Evolutionary conservation across 2,329 filamentous ascomycete genomes (phyloP).

Genomic region (Aspergillus carbonarius): DNA sequence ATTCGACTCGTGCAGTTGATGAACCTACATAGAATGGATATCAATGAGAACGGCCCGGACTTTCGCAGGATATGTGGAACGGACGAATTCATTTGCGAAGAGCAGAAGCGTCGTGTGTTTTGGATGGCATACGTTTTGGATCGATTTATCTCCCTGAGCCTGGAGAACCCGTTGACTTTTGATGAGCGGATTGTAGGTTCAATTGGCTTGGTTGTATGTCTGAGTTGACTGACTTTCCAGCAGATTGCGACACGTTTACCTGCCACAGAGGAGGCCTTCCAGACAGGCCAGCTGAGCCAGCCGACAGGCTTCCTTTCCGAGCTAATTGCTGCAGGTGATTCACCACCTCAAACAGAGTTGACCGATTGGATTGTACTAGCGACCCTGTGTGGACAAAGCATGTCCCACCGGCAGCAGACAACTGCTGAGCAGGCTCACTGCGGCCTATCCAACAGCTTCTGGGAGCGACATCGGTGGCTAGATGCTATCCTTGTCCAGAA

Average conservation of each 20-base stretch:
- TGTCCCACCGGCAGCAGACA: not conserved
- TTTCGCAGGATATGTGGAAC: conserved; percentile 5
- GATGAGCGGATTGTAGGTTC: conserved; percentile 23
- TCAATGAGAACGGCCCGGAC: not conserved
- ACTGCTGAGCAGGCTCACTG: not conserved
- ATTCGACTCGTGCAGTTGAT: conserved; percentile 34
- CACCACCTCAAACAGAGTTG: conserved; percentile 13
- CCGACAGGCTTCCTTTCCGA: not conserved
- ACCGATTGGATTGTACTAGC: conserved; percentile 28
- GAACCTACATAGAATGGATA: conserved; percentile 30
- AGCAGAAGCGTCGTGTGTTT: conserved; percentile 36
- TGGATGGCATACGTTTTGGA: conserved; percentile 42
- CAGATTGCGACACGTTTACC: conserved; percentile 1
- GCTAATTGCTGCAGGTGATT: not conserved
- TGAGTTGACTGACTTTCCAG: not conserved
- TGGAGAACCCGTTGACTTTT: conserved; percentile 30
- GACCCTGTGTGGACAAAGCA: conserved; percentile 4
- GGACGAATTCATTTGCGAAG: conserved; percentile 21
- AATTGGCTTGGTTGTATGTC: too few relatives aligned
- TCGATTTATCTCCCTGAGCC: conserved; percentile 30
- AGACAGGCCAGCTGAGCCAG: not conserved
- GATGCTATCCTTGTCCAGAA: not conserved
- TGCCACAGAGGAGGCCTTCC: not conserved
- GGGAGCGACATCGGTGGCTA: not conserved
- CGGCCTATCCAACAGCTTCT: not conserved